These are phyloP conservation scores for Salix udensis DNA, from an alignment of 345 rosid genomes.

Conservation along the genomic window DNA sequence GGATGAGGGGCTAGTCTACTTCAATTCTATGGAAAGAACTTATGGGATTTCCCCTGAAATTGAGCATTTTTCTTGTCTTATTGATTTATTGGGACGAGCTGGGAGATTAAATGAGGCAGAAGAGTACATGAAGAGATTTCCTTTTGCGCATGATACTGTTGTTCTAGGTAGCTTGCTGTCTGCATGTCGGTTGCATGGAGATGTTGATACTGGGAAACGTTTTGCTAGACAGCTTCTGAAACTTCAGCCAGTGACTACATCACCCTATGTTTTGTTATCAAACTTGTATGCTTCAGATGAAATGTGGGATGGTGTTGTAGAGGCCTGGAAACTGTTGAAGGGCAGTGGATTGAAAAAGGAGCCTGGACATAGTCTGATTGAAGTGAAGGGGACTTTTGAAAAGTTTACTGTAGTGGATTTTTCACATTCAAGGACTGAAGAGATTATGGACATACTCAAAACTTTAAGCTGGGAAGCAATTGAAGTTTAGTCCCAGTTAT, in stretches of 20 bases:
- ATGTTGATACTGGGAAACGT: constrained; percentile 40
- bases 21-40: constrained; percentile 43
- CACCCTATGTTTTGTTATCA: constrained; percentile 57
- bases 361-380: constrained; percentile 52
- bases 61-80: constrained; percentile 59
- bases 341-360: constrained; percentile 55
- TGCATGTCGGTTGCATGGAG: constrained; percentile 47
- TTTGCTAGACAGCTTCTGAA: constrained; percentile 44
- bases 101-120: constrained; percentile 55
- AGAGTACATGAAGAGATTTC: constrained; percentile 31
- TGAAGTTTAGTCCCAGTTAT: constrained; percentile 13
- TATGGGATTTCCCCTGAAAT: constrained; percentile 44
- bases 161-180: constrained; percentile 62
- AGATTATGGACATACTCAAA: constrained; percentile 35
- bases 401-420: constrained; percentile 44
- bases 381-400: constrained; percentile 40
- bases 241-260: constrained; percentile 40
- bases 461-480: constrained; percentile 25
- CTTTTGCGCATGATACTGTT: constrained; percentile 44
- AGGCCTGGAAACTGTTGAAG: constrained; percentile 56
- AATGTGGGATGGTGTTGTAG: constrained; percentile 54
- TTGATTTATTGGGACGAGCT: constrained; percentile 64
- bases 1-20: constrained; percentile 43
- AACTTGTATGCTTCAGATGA: constrained; percentile 57
- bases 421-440: constrained; percentile 44